phyloP scores from a whole-genome alignment of 108 stramenopile species.

The Cyclotella kingstonii region DNA sequence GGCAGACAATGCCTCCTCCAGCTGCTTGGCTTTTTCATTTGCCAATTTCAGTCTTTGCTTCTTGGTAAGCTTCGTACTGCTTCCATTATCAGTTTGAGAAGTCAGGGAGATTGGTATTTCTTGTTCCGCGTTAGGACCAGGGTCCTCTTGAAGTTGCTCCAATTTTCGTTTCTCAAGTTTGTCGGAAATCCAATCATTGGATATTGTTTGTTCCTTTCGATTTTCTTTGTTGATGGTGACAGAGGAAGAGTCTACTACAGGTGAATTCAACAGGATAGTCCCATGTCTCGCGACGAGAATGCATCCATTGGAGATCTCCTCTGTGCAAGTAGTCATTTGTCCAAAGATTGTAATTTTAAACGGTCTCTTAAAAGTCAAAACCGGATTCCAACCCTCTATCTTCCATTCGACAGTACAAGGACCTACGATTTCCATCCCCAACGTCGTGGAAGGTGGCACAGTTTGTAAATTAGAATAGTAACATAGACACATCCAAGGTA shows the following conservation, averaged over 20 bases:
- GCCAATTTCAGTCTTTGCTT: slow-evolving; percentile 51
- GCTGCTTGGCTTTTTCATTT: slow-evolving; percentile 44
- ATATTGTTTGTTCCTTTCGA: not conserved
- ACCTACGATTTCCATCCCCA: slow-evolving; percentile 30
- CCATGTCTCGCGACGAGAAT: too few relatives aligned
- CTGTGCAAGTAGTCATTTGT: too few relatives aligned
- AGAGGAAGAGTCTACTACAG: not conserved
- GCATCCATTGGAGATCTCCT: too few relatives aligned
- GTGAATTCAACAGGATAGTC: too few relatives aligned
- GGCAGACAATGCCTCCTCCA: slow-evolving; percentile 36
- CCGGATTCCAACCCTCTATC: too few relatives aligned
- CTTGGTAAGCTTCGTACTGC: slow-evolving; percentile 27
- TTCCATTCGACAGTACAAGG: slow-evolving; percentile 32
- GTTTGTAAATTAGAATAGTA: slow-evolving; percentile 7
- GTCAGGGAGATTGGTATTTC: not conserved
- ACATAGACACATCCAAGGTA: slow-evolving; percentile 16
- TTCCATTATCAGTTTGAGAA: not conserved
- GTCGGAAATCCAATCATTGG: not conserved
- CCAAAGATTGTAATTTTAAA: too few relatives aligned
- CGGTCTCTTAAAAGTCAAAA: too few relatives aligned
- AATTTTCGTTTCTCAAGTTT: too few relatives aligned
- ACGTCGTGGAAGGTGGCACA: slow-evolving; percentile 3
- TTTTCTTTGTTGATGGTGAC: not conserved
- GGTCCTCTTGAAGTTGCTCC: not conserved
- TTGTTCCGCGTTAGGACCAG: not conserved